Percentiles rank a stretch among this genome's conserved stretches.
Conservation (phyloP, 768 basidiomycete species). For the Boletellus sp. region DNA sequence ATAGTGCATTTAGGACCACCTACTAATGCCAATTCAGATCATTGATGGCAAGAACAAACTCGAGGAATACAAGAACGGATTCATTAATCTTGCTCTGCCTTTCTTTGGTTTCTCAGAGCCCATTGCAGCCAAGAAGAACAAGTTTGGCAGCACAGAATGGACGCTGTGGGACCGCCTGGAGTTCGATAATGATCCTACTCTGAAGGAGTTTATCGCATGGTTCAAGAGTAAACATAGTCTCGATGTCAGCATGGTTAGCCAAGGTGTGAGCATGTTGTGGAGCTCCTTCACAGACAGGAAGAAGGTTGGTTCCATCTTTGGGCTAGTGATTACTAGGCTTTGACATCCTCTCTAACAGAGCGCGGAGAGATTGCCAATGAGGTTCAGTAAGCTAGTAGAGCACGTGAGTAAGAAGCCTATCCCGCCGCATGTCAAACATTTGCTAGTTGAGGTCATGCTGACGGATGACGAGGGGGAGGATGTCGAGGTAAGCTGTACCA, state of each 20-base stretch:
- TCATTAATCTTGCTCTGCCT: constrained; percentile 94
- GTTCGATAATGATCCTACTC: constrained; percentile 83
- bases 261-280: constrained; percentile 98
- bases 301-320: constrained; percentile 55
- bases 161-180: constrained; percentile 98
- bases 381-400: constrained; percentile 88
- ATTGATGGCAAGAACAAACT: constrained; percentile 93
- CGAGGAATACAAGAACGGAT: constrained; percentile 97
- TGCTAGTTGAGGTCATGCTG: constrained; percentile 93
- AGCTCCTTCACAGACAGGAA: constrained; percentile 89
- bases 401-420: constrained; percentile 93
- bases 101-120: constrained; percentile 99
- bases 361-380: constrained; percentile 84
- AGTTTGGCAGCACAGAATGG: constrained; percentile 89
- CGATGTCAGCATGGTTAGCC: constrained; percentile 92
- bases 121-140: constrained; percentile 82
- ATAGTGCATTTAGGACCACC: not conserved
- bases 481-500: constrained; percentile 64
- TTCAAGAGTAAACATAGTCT: constrained; percentile 84
- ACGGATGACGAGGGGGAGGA: constrained; percentile 91
- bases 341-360: constrained; percentile 46
- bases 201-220: constrained; percentile 79
- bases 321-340: not conserved
- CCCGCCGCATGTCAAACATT: constrained; percentile 74
- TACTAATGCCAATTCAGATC: constrained; percentile 48